Base-by-base conservation (phyloP, 495 filamentous ascomycete genomes). In the Aspergillus sclerotioniger region DNA sequence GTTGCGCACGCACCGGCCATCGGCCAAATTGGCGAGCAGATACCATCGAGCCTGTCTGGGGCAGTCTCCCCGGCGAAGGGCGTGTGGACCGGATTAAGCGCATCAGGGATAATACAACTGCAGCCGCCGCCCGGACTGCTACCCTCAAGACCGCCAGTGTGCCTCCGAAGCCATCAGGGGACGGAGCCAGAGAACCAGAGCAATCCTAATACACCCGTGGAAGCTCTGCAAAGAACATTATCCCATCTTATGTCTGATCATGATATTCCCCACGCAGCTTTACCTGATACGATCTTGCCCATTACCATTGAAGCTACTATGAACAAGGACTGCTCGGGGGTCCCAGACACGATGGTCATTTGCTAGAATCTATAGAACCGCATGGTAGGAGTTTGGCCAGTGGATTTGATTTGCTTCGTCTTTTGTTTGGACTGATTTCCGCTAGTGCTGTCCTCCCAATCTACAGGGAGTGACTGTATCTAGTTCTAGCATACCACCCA, bases 1-100 rank as follows among this genome's bases (percentile, higher is more conserved):
- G 72, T 17, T 50, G 70, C 31, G 55, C 61, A 1, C 19, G 67
- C 8, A 45, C 51, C 15, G 53, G 60, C 37, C 65, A 66, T 44
- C 72, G 74, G 1, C 60, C 67, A 3, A 79, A 79, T 47, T 79
- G 76, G 76, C 76, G 75, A 2, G 75, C 76, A 17, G 76, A 79
- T 54, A 73, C 75, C 2, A 75, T 79, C 51, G 76, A 79, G 46
- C 76, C 73, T 7, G 67, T 77, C 39, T 74, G 74, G 74, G 66
- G 74, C 29, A 70, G 72, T 63, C 63, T 80, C 6, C 77, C 79
- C 17, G 76, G 77, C 17, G 76, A 80, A 62, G 71, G 68, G 12
- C 69, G 78, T 35, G 60, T 65, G 7, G 80, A 81, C 46, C 65
- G 76, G 16, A 65, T 80, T 49, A 73, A 66, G 55, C 69, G 75